Percentiles rank a stretch among this genome's conserved stretches.
phyloP scores from a whole-genome alignment of 148 eudicot genomes.

The Cornus controversa region DNA sequence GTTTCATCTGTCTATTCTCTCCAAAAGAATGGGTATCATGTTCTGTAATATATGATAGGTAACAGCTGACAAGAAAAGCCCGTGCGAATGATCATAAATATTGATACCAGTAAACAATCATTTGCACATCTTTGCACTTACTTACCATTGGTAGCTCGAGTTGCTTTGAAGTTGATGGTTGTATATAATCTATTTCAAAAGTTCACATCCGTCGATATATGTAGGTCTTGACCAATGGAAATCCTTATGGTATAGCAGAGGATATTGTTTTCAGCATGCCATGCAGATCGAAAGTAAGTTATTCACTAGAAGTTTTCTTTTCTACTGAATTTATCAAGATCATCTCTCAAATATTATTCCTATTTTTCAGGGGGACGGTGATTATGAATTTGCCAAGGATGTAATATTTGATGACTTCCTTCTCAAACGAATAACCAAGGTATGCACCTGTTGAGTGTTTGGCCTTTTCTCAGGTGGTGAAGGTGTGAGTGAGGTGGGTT shows the following conservation, averaged over 20 bases:
- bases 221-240: conserved; percentile 87
- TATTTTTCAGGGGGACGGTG: conserved; percentile 77
- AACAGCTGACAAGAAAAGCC: neutral
- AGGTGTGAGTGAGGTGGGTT: neutral
- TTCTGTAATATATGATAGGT: neutral
- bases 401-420: conserved; percentile 80
- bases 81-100: too few relatives aligned
- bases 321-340: neutral
- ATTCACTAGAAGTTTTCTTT: neutral
- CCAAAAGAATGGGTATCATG: neutral
- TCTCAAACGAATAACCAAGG: conserved; percentile 63
- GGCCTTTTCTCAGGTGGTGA: neutral
- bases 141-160: neutral
- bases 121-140: neutral
- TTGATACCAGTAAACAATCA: neutral
- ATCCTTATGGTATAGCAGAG: conserved; percentile 91
- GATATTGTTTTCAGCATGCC: conserved; percentile 99
- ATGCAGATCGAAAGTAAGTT: conserved; percentile 82
- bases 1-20: neutral
- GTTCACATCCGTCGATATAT: neutral
- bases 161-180: neutral
- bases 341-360: conserved; percentile 4
- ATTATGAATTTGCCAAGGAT: conserved; percentile 90
- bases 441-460: conserved; percentile 12
- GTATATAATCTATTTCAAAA: neutral